Conservation (phyloP, 2,329 filamentous ascomycete species). For the Macrophomina pseudophaseolina region DNA sequence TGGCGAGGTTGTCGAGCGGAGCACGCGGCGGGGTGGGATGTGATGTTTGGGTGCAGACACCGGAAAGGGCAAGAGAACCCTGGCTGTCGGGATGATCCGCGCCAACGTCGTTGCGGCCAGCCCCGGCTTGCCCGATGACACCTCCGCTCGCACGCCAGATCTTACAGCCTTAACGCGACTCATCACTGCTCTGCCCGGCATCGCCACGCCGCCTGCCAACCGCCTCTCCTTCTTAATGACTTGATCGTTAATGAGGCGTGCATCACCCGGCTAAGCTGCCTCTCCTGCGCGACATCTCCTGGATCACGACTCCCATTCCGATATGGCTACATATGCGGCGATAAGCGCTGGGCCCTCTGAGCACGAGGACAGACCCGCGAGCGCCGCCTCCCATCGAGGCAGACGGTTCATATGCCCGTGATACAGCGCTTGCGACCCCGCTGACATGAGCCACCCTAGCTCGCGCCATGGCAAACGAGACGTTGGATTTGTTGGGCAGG, state of each 20-base stretch:
- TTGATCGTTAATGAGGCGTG: constrained; percentile 17
- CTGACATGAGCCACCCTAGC: constrained; percentile 47
- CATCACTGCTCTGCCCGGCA: background rate
- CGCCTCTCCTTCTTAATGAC: constrained; percentile 16
- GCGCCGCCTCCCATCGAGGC: constrained; percentile 47
- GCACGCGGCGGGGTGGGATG: background rate
- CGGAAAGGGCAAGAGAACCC: constrained; percentile 22
- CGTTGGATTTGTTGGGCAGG: constrained; percentile 71
- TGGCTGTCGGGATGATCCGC: constrained; percentile 18
- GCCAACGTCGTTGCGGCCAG: constrained; percentile 1
- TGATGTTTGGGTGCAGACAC: constrained; percentile 9
- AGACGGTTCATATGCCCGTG: constrained; percentile 36
- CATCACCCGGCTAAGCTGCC: constrained; percentile 10
- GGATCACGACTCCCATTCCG: constrained; percentile 26
- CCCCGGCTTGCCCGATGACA: constrained; percentile 17
- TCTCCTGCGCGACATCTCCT: constrained; percentile 13
- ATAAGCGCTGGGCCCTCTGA: constrained; percentile 48
- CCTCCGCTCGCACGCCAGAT: constrained; percentile 24
- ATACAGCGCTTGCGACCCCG: background rate
- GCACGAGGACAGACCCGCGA: constrained; percentile 47
- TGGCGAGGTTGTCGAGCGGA: background rate
- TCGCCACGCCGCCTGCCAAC: background rate
- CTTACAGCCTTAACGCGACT: constrained; percentile 15
- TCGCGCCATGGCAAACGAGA: constrained; percentile 70
- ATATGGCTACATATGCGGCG: constrained; percentile 55